A percentile compares a stretch with the other conserved stretches of the same genome.
These are phyloP conservation scores for Russula dissimulans DNA, from an alignment of 768 basidiomycete species.

Conservation along the genomic window DNA sequence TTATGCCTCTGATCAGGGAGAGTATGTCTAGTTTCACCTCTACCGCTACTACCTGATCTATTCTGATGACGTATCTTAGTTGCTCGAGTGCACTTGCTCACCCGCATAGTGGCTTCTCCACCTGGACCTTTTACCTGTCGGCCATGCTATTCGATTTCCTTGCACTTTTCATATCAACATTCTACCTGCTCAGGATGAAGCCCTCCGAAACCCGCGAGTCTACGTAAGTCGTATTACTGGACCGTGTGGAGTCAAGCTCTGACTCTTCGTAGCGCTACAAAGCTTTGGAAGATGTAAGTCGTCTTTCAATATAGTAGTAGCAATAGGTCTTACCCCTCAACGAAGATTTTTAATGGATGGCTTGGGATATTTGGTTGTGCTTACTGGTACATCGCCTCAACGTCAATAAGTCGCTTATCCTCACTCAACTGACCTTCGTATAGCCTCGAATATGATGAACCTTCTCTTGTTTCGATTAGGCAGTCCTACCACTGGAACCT, in stretches of 20 bases:
- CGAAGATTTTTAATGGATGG: slow-evolving; percentile 61
- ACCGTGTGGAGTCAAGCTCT: background rate
- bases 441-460: slow-evolving; percentile 24
- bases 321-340: background rate
- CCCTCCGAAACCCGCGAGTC: slow-evolving; percentile 21
- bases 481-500: slow-evolving; percentile 19
- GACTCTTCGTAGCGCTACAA: slow-evolving; percentile 17
- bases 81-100: slow-evolving; percentile 35
- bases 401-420: background rate
- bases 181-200: slow-evolving; percentile 43
- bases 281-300: slow-evolving; percentile 24
- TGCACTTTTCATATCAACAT: slow-evolving; percentile 41
- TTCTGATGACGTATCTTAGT: slow-evolving; percentile 27
- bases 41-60: background rate
- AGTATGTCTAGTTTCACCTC: slow-evolving; percentile 23
- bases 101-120: slow-evolving; percentile 25
- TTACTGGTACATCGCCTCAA: slow-evolving; percentile 32
- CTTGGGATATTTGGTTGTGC: slow-evolving; percentile 47
- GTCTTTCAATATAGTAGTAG: background rate
- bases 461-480: slow-evolving; percentile 23
- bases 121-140: slow-evolving; percentile 51
- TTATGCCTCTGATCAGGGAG: slow-evolving; percentile 25
- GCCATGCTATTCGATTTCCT: slow-evolving; percentile 50
- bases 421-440: background rate
- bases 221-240: slow-evolving; percentile 11